Evolutionary conservation across 2,329 filamentous ascomycete genomes (phyloP), one percentile per base, ranked within the genome.

Genomic region (Penicillium sp.): DNA sequence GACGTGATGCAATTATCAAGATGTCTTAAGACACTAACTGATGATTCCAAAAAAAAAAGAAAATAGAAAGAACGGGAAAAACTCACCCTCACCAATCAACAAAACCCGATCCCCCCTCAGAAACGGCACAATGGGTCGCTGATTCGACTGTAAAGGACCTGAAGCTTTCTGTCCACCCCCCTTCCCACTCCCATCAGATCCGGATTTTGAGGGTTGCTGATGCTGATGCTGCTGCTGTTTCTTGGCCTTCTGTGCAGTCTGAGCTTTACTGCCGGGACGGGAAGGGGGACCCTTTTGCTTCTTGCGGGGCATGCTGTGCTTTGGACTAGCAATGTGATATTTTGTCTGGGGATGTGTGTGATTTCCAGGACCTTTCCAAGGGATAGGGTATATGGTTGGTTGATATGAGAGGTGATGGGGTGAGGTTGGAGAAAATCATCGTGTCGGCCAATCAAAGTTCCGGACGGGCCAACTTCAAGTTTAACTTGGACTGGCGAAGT

Each of bases 11-110:
- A n/a, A n/a, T n/a, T n/a, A n/a, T n/a, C n/a, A n/a, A n/a, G n/a
- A n/a, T n/a, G n/a, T n/a, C n/a, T n/a, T n/a, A n/a, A n/a, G n/a
- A n/a, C n/a, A n/a, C n/a, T n/a, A n/a, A n/a, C n/a, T n/a, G 16
- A 18, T 2, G 6, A 5, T 1, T 9, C 1, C 33, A 18, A 34
- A 34, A 7, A 16, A 5, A 34, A 34, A 9, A 6, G n/a, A 39
- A 58, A 48, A 39, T n/a, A n/a, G n/a, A 47, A 53, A 39, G 28
- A 56, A 63, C 36, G 48, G 56, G 45, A 29, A 29, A 29, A 50
- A 62, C 73, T 65, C 55, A 76, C 77, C 77, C 67, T 79, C 77
- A 13, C 77, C 77, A 62, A 79, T 61, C 24, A 78, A 62, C 23
- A 79, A 63, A 40, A 79, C 69, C 42, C 75, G 69, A 68, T 79